phyloP scores from a whole-genome alignment of 441 rosid species.

The Kokia cookei region DNA sequence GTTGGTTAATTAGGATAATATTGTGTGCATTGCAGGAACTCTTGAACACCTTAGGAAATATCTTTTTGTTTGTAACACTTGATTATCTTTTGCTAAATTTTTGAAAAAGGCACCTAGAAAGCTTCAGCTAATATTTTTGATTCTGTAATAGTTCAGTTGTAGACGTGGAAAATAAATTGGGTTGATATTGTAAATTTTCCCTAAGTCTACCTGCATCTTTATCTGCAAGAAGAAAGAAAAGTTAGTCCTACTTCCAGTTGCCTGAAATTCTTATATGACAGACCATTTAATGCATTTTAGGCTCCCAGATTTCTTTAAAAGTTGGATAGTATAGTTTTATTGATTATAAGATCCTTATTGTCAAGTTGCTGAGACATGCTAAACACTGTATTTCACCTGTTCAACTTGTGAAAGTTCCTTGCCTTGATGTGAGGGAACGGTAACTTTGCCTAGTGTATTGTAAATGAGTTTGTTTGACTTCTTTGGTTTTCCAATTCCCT shows the following conservation, averaged over 20 bases:
- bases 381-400: not conserved
- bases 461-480: not conserved
- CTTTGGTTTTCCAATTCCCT: not conserved
- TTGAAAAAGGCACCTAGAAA: not conserved
- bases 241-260: not conserved
- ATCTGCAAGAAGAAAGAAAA: not conserved
- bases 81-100: not conserved
- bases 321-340: not conserved
- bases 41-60: not conserved
- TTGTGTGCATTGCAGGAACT: not conserved
- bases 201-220: not conserved
- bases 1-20: not conserved
- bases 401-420: not conserved
- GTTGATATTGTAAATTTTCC: not conserved
- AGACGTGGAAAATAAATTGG: not conserved
- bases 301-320: not conserved
- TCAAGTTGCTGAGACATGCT: not conserved
- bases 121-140: not conserved
- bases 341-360: not conserved
- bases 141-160: not conserved
- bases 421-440: not conserved
- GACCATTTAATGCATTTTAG: not conserved
- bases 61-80: not conserved
- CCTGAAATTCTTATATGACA: not conserved
- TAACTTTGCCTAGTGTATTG: not conserved